Conservation (phyloP, 345 rosid species). For the Mangifera indica region DNA sequence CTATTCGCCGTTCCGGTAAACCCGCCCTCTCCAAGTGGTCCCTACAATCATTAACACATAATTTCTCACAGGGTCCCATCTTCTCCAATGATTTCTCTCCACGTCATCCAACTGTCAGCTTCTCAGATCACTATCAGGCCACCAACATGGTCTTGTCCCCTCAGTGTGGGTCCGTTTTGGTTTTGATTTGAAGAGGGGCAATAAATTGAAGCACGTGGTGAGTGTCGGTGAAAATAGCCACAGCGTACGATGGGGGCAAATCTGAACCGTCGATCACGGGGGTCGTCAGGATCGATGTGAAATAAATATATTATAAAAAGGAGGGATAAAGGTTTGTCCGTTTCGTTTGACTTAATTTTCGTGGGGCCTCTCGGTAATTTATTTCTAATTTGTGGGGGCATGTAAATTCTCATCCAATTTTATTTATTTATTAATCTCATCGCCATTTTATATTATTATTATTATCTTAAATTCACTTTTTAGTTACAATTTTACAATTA, state of each 20-base stretch:
- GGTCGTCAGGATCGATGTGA: background rate
- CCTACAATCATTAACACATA: constrained; percentile 31
- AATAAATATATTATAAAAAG: background rate
- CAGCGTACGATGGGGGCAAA: constrained; percentile 15
- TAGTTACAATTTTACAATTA: too few species aligned
- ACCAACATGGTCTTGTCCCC: constrained; percentile 19
- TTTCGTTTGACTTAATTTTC: background rate
- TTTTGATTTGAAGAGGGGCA: constrained; percentile 5
- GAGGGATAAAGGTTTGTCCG: background rate
- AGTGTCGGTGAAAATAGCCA: background rate
- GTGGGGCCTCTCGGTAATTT: constrained; percentile 17
- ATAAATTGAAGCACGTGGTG: constrained; percentile 27
- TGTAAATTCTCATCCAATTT: background rate
- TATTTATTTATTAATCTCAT: too few species aligned
- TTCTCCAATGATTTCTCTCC: background rate
- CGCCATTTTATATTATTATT: too few species aligned
- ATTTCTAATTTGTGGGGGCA: background rate
- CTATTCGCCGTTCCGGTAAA: constrained; percentile 14
- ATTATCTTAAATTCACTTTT: too few species aligned
- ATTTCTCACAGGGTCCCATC: background rate
- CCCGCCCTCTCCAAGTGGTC: background rate
- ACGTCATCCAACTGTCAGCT: constrained; percentile 9
- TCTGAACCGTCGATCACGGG: constrained; percentile 16
- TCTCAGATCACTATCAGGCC: background rate
- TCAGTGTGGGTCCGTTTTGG: background rate